Evolutionary conservation across 2,329 filamentous ascomycete species (phyloP), one percentile per base, ranked within the genome.

Genomic region (Tolypocladium ophioglossoides): DNA sequence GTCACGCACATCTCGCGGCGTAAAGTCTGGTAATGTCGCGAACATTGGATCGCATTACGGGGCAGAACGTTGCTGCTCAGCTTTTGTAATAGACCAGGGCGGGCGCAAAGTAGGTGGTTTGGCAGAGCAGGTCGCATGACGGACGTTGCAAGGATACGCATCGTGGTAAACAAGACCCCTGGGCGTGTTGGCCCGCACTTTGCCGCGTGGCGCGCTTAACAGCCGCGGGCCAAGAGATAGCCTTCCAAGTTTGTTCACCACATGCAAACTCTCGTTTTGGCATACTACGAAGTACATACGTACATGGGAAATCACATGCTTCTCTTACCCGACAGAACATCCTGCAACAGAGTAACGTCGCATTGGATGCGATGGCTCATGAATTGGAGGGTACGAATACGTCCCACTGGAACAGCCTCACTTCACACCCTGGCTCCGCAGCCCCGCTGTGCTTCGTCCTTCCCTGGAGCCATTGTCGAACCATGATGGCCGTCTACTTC

Each of bases 1-100:
- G 24, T 1, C 20, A 44, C 79, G 67, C 76, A 89, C 86, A 64
- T 89, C 85, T 71, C 83, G 83, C 51, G 86, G 86, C 20, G 82
- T 80, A 56, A 89, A 78, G 57, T 83, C 81, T 49, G 85, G 85
- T 18, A 89, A 77, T 50, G 83, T 75, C 48, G 78, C 79, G 61
- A 86, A 78, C 78, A 85, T 85, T 54, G 53, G 50, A 58, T 69
- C 14, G 11, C 18, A 20, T 22, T 24, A 22, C 30, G 37, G 12
- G 14, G 37, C 32, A 35, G 18, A 20, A 30, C 46, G 22, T 20
- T 32, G 39, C 27, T 39, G 52, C 41, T 34, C 40, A 32, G 51
- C 38, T 27, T 51, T 47, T n/a, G 51, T n/a, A n/a, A n/a, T 37
- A 16, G 40, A 16, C 18, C 20, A 30, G 18, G 32, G 6, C 35